phyloP scores from a whole-genome alignment of 1,284 basidiomycete genomes.

The Trichosporon coremiiforme region DNA sequence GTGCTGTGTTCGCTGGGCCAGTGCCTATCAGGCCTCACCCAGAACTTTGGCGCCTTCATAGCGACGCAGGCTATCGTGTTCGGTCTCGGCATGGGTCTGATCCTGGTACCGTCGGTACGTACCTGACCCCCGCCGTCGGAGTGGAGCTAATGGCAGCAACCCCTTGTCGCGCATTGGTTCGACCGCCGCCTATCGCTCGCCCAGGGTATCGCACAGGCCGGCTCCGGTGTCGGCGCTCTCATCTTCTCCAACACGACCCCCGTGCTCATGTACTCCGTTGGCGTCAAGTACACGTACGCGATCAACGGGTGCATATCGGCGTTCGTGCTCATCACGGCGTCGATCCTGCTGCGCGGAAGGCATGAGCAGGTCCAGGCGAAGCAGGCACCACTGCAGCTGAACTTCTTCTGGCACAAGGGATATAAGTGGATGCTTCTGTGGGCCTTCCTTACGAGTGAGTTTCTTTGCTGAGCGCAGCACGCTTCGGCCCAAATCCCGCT shows the following conservation, averaged over 20 bases:
- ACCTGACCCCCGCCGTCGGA: neutral
- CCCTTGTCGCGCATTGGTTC: constrained; percentile 56
- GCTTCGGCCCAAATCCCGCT: neutral
- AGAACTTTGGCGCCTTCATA: constrained; percentile 40
- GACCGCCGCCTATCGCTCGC: constrained; percentile 48
- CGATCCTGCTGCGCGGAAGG: constrained; percentile 49
- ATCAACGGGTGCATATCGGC: constrained; percentile 55
- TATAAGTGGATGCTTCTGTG: constrained; percentile 27
- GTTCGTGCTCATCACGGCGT: constrained; percentile 49
- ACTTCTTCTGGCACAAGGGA: constrained; percentile 30
- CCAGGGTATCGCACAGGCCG: constrained; percentile 46
- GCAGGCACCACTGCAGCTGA: constrained; percentile 26
- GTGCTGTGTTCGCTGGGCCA: constrained; percentile 42
- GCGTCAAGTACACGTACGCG: constrained; percentile 52
- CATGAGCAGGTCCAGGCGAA: constrained; percentile 39
- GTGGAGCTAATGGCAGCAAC: constrained; percentile 31
- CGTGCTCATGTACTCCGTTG: constrained; percentile 42
- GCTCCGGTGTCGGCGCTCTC: constrained; percentile 53
- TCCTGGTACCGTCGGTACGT: constrained; percentile 42
- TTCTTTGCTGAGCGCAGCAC: too few relatives aligned
- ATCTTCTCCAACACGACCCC: constrained; percentile 53
- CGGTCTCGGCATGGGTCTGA: constrained; percentile 44
- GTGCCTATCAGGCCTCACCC: constrained; percentile 42
- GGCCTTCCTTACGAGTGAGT: constrained; percentile 32
- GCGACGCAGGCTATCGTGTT: constrained; percentile 49